These are phyloP conservation scores for Boletus speciosus DNA, from an alignment of 768 basidiomycete species.

Conservation along the genomic window DNA sequence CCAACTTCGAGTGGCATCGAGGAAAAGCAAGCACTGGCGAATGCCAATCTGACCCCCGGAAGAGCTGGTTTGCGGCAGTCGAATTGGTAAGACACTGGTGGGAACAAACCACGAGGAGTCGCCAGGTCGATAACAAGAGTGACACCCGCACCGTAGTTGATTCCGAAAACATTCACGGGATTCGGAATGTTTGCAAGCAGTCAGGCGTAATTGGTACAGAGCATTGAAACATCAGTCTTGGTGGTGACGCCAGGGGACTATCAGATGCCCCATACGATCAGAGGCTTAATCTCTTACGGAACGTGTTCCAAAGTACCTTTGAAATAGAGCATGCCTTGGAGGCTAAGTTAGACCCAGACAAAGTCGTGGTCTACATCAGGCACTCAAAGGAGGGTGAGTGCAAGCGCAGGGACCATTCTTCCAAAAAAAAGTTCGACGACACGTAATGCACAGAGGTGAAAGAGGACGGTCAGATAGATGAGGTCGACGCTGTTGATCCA, in stretches of 20 bases:
- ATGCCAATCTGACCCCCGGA: background rate
- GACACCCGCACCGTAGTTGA: too few species aligned
- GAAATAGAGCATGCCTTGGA: background rate
- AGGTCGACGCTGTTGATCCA: background rate
- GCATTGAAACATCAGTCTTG: background rate
- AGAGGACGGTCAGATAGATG: too few species aligned
- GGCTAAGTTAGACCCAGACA: background rate
- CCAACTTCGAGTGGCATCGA: conserved; percentile 1
- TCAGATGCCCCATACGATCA: background rate
- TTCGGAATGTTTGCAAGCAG: too few species aligned
- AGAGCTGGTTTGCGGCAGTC: too few species aligned
- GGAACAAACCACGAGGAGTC: too few species aligned
- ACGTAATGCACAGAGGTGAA: background rate
- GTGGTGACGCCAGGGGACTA: background rate
- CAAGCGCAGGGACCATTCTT: background rate
- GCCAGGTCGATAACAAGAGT: too few species aligned
- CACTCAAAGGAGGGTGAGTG: background rate
- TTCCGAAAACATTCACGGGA: too few species aligned
- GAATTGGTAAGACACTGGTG: too few species aligned
- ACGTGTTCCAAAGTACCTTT: background rate
- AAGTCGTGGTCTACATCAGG: background rate
- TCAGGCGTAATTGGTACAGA: too few species aligned
- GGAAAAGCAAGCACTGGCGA: conserved; percentile 5
- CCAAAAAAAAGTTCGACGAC: background rate
- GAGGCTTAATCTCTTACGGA: background rate